phyloP scores from a whole-genome alignment of 2,329 filamentous ascomycete species.

The Penicillium sp. region DNA sequence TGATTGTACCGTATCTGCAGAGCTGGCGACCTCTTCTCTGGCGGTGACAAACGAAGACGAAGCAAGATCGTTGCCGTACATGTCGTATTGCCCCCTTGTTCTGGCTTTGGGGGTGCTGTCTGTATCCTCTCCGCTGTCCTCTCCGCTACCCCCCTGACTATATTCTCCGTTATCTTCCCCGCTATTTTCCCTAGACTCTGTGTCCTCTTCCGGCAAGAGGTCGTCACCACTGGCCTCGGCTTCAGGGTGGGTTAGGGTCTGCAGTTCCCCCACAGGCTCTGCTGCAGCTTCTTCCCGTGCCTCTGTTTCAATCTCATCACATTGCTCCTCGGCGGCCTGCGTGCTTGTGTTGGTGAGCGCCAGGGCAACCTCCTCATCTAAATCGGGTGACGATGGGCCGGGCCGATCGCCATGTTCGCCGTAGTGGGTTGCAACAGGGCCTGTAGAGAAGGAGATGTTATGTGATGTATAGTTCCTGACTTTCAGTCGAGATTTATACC shows the following conservation, averaged over 20 bases:
- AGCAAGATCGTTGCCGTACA: constrained; percentile 19
- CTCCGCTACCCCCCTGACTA: background rate
- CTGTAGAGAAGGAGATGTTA: constrained; percentile 54
- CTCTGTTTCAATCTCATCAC: constrained; percentile 10
- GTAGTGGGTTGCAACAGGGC: constrained; percentile 45
- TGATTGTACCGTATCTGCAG: constrained; percentile 15
- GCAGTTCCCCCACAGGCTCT: constrained; percentile 21
- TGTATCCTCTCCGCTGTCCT: constrained; percentile 15
- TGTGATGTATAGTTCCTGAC: constrained; percentile 50
- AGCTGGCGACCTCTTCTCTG: constrained; percentile 25
- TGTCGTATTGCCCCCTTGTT: constrained; percentile 2
- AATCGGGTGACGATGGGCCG: constrained; percentile 17
- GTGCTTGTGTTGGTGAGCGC: constrained; percentile 22
- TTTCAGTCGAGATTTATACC: constrained; percentile 54
- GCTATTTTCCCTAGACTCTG: background rate
- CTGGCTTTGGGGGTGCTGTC: constrained; percentile 13
- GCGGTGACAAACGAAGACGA: constrained; percentile 36
- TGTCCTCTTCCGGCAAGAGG: background rate
- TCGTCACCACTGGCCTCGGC: constrained; percentile 17
- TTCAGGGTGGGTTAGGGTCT: constrained; percentile 26
- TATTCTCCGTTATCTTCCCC: background rate
- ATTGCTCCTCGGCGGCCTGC: constrained; percentile 5
- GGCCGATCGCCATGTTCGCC: constrained; percentile 37
- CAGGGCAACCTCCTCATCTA: constrained; percentile 18
- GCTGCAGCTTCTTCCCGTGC: constrained; percentile 15